Evolutionary conservation across 495 filamentous ascomycete genomes (phyloP).

Genomic region (Penicillium alfredii): DNA sequence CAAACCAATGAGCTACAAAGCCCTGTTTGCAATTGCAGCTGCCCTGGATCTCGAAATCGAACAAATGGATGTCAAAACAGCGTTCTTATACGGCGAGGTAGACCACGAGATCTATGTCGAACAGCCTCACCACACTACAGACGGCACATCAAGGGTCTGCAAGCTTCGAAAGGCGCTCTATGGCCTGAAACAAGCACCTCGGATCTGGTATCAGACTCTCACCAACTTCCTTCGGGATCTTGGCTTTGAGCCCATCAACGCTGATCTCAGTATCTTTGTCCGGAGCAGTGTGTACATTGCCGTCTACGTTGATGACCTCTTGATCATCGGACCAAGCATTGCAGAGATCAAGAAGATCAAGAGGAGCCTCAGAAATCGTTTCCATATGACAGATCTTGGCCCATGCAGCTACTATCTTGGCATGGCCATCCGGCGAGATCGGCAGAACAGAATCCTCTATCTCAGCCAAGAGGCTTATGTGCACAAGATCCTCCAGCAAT

Average conservation of each 20-base stretch:
- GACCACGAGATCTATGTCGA: slow-evolving; percentile 27
- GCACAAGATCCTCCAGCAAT: slow-evolving; percentile 12
- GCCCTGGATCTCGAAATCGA: slow-evolving; percentile 22
- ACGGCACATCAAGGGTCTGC: slow-evolving; percentile 16
- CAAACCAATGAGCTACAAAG: slow-evolving; percentile 30
- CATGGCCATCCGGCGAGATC: slow-evolving; percentile 21
- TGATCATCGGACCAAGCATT: slow-evolving; percentile 18
- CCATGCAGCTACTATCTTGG: slow-evolving; percentile 28
- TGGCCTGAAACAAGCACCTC: slow-evolving; percentile 35
- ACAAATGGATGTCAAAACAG: slow-evolving; percentile 29
- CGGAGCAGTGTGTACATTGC: slow-evolving; percentile 19
- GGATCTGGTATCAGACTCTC: slow-evolving; percentile 32
- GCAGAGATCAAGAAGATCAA: slow-evolving; percentile 24
- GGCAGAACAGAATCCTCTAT: slow-evolving; percentile 14
- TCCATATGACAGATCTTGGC: slow-evolving; percentile 29
- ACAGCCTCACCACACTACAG: slow-evolving; percentile 15
- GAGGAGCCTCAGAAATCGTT: slow-evolving; percentile 14
- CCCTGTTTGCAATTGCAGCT: slow-evolving; percentile 22
- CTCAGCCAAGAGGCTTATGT: slow-evolving; percentile 20
- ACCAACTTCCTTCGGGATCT: slow-evolving; percentile 22
- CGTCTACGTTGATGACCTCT: slow-evolving; percentile 32
- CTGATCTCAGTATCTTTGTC: slow-evolving; percentile 22
- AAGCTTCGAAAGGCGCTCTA: slow-evolving; percentile 31
- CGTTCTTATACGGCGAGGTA: slow-evolving; percentile 27
- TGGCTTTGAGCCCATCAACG: slow-evolving; percentile 19